Base-by-base conservation (phyloP, 495 filamentous ascomycete species). In the Aspergillus mulundensis region DNA sequence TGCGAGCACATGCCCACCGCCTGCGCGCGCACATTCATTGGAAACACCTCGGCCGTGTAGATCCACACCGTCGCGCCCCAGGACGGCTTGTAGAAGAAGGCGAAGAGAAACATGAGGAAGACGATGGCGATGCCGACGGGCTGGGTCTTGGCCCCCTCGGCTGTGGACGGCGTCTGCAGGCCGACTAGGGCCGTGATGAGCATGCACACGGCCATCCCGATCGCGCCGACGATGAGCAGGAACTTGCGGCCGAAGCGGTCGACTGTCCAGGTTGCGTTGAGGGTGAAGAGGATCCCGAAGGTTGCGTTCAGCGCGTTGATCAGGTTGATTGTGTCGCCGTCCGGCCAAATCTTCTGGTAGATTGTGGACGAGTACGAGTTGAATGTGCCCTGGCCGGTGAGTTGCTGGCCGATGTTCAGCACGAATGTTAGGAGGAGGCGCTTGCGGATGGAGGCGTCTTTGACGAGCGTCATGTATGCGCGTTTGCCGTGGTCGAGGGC, bases 241-340 rank as follows among this genome's bases (percentile, higher is more conserved):
- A 81, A 76, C 45, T 87, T 86, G 46, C 88, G 83, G 51, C 88
- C 88, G 51, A 88, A 77, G 30, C 74, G 79, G 66, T 91, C 88
- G 54, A 86, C 73, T 40, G 82, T 70, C 69, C 81, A 91, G 61
- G 91, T 82, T 14, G 87, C 84, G 38, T 88, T 81, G 38, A 87
- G 79, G 5, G 88, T 92, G 43, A 84, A 87, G 61, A 77, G 18
- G 51, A 77, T 77, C 49, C 78, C 81, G 50, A 90, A 87, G 57
- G 90, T 91, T 59, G 90, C 85, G 18, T 75, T 77, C n/a, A 84
- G 73, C 20, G 86, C 86, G 30, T 87, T 90, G 72, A 90, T 84
- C 24, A 89, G 73, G 21, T 81, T 77, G 69, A 88, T 89, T 41
- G 74, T 59, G 30, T 72, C 68, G 28, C 56, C 56, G 50, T 68